Evolutionary conservation across 495 filamentous ascomycete genomes (phyloP).

Genomic region (Penicillium paradoxum): DNA sequence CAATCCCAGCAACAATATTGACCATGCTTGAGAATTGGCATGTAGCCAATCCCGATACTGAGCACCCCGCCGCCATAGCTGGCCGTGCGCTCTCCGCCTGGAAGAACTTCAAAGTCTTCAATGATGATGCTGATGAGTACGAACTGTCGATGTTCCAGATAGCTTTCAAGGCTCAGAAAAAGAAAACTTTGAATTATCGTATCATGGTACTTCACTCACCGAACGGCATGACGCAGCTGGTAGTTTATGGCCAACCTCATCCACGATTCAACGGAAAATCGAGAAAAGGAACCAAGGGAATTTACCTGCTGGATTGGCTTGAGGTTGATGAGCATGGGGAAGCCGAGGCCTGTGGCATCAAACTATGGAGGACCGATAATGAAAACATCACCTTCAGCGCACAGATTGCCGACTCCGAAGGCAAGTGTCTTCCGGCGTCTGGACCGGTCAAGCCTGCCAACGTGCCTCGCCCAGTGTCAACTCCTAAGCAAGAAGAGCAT

Average conservation of each 20-base stretch:
- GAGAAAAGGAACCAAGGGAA: neutral
- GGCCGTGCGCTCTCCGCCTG: neutral
- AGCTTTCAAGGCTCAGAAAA: neutral
- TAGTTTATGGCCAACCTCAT: neutral
- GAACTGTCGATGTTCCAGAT: constrained; percentile 8
- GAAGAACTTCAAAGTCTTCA: constrained; percentile 11
- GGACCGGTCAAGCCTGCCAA: neutral
- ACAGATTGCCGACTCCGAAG: neutral
- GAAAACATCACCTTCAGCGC: neutral
- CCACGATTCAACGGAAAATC: neutral
- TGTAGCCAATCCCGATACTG: neutral
- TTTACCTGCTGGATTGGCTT: neutral
- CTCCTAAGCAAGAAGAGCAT: neutral
- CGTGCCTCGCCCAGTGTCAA: neutral
- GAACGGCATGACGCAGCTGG: neutral
- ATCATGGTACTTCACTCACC: neutral
- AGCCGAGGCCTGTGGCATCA: neutral
- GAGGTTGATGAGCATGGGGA: neutral
- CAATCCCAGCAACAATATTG: neutral
- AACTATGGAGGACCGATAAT: neutral
- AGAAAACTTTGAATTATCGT: neutral
- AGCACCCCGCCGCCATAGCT: neutral
- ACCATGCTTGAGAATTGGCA: neutral
- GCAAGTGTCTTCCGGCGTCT: neutral
- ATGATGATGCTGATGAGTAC: constrained; percentile 11